Evolutionary conservation across 768 basidiomycete genomes (phyloP).

Genomic region (Calocera viscosa): DNA sequence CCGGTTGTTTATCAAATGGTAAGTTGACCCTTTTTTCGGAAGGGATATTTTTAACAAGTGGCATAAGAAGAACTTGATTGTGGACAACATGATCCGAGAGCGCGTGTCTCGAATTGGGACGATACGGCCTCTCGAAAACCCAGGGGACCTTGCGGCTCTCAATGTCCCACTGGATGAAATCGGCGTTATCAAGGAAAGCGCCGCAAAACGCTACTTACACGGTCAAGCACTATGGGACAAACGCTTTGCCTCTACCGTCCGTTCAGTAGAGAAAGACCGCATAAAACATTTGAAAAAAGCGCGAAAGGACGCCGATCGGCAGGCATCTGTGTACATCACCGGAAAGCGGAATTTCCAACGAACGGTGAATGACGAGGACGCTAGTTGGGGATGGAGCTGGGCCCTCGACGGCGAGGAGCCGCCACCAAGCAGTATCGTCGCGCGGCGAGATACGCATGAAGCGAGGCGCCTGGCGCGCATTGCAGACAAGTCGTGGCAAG

Average conservation of each 20-base stretch:
- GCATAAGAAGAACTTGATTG: conserved; percentile 6
- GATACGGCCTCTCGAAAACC: conserved; percentile 70
- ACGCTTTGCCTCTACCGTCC: conserved; percentile 48
- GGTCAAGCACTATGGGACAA: conserved; percentile 48
- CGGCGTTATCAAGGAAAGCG: conserved; percentile 62
- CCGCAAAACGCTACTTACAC: conserved; percentile 62
- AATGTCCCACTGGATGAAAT: conserved; percentile 51
- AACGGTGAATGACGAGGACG: conserved; percentile 24
- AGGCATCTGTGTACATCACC: conserved; percentile 39
- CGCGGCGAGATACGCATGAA: conserved; percentile 75
- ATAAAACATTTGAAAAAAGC: conserved; percentile 51
- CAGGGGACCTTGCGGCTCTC: conserved; percentile 52
- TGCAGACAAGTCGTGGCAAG: conserved; percentile 48
- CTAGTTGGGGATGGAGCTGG: conserved; percentile 74
- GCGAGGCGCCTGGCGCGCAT: conserved; percentile 58
- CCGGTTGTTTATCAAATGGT: conserved; percentile 41
- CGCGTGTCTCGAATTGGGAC: conserved; percentile 70
- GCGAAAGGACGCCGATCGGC: conserved; percentile 41
- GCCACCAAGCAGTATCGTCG: conserved; percentile 83
- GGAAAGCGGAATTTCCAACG: conserved; percentile 18
- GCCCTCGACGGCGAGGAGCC: conserved; percentile 72
- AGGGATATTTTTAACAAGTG: neutral
- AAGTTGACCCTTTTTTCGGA: conserved; percentile 25
- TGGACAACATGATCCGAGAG: conserved; percentile 74
- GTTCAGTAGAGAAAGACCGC: conserved; percentile 54